A percentile compares a stretch with the other conserved stretches of the same genome.
Conservation (phyloP, 495 filamentous ascomycete genomes). For the Paragyromitra xinjiangensis region DNA sequence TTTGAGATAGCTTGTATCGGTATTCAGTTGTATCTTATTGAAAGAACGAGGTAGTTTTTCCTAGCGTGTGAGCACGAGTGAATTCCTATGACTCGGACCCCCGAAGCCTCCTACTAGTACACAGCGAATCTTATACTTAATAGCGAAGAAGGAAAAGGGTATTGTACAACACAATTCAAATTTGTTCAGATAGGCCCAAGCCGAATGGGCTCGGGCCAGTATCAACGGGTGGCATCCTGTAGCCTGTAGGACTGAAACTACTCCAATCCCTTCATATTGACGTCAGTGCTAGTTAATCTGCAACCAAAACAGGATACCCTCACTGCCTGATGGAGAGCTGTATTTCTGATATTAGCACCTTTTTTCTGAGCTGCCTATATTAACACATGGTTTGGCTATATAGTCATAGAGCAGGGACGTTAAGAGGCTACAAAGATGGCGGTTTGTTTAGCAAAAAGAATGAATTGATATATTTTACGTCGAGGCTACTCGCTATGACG, state of each 20-base stretch:
- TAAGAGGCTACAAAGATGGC: neutral
- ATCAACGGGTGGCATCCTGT: neutral
- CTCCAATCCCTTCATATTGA: neutral
- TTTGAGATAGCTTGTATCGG: no score
- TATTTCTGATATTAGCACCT: neutral
- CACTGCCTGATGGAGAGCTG: neutral
- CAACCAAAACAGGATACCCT: neutral
- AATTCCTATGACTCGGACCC: no score
- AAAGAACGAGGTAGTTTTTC: no score
- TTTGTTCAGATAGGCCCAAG: neutral
- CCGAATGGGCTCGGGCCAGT: neutral
- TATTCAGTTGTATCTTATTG: no score
- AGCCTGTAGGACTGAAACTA: neutral
- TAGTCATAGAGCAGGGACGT: conserved; percentile 6
- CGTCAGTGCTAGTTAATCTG: neutral
- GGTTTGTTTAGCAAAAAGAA: conserved; percentile 2
- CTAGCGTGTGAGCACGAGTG: no score
- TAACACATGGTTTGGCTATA: neutral
- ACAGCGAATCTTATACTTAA: neutral
- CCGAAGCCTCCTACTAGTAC: neutral
- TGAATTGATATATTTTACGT: neutral
- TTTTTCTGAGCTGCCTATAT: conserved; percentile 6
- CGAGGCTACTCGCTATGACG: neutral
- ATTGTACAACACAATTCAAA: neutral
- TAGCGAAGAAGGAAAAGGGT: no score